Percentiles rank a stretch among this genome's conserved stretches.
phyloP scores from a whole-genome alignment of 177 flowering plant genomes.

The Vitis hybrid region DNA sequence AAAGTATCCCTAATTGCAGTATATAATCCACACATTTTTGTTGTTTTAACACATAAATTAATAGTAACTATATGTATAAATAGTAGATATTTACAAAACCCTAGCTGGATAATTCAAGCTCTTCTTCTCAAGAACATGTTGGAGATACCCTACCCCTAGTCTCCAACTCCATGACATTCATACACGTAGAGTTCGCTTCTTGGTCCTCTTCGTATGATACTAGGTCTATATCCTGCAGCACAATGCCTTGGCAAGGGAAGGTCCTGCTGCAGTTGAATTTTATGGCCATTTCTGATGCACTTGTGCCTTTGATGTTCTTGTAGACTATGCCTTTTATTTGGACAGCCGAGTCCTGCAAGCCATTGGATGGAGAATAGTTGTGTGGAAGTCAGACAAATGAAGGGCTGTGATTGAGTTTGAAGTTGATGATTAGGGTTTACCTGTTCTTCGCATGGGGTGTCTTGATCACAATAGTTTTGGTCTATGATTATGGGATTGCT shows the following conservation, averaged over 20 bases:
- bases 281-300: constrained; percentile 61
- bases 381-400: neutral
- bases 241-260: constrained; percentile 59
- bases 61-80: no score
- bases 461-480: constrained; percentile 75
- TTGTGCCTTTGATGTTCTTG: constrained; percentile 76
- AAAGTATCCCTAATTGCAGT: no score
- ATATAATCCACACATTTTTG: no score
- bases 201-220: neutral
- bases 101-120: neutral
- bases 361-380: neutral
- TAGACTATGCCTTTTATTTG: constrained; percentile 63
- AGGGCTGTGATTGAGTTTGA: neutral
- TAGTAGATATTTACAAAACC: no score
- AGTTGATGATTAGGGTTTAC: constrained; percentile 20
- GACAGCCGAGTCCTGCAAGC: constrained; percentile 64
- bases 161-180: constrained; percentile 27
- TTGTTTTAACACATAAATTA: no score
- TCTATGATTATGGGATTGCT: constrained; percentile 73
- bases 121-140: no score
- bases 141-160: no score
- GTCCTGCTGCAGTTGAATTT: constrained; percentile 66
- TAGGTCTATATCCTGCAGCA: constrained; percentile 48
- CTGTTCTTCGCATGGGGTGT: constrained; percentile 54
- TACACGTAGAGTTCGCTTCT: constrained; percentile 36